Conservation (phyloP, 495 filamentous ascomycete species). For the Penicillium desertorum region DNA sequence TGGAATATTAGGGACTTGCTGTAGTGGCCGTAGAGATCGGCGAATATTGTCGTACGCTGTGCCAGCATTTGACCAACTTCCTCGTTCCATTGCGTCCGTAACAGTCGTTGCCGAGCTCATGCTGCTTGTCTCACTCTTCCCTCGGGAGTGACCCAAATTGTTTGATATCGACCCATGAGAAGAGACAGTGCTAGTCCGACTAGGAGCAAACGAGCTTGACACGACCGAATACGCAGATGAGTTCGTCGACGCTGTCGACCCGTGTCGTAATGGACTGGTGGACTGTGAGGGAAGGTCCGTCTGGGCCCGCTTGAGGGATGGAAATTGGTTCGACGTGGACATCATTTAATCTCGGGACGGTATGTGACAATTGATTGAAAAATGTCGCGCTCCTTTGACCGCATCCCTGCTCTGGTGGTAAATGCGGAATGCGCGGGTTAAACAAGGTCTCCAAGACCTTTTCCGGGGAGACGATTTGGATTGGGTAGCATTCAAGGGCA, state of each 20-base stretch:
- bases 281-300: slow-evolving; percentile 59
- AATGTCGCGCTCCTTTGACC: slow-evolving; percentile 35
- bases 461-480: neutral
- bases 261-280: slow-evolving; percentile 66
- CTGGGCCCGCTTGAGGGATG: slow-evolving; percentile 60
- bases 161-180: slow-evolving; percentile 66
- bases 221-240: slow-evolving; percentile 74
- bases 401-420: slow-evolving; percentile 45
- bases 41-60: slow-evolving; percentile 68
- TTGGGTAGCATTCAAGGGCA: slow-evolving; percentile 29
- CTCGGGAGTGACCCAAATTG: slow-evolving; percentile 64
- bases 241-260: slow-evolving; percentile 73
- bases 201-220: slow-evolving; percentile 64
- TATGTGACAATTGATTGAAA: slow-evolving; percentile 33
- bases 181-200: slow-evolving; percentile 74
- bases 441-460: slow-evolving; percentile 12
- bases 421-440: slow-evolving; percentile 27
- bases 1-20: slow-evolving; percentile 61
- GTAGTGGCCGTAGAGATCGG: slow-evolving; percentile 74
- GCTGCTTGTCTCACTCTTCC: slow-evolving; percentile 66
- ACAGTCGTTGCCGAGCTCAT: slow-evolving; percentile 43
- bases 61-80: slow-evolving; percentile 44
- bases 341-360: slow-evolving; percentile 36
- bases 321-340: slow-evolving; percentile 33
- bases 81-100: slow-evolving; percentile 26